Conservation (phyloP, 805 yeast genomes). For the Cyberlindnera maritima region DNA sequence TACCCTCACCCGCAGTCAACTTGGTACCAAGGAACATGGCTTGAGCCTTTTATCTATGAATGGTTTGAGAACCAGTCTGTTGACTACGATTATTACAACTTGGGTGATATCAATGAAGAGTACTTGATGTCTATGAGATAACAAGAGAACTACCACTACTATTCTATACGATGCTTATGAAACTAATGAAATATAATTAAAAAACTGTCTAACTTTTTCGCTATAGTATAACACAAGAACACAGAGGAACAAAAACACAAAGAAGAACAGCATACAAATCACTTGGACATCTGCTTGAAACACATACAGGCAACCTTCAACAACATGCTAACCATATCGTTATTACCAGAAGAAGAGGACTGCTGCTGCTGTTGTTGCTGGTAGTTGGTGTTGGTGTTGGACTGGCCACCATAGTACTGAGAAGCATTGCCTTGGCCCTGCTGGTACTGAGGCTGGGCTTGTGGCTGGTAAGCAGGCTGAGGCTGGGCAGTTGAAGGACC, state of each 20-base stretch:
- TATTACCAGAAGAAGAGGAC: slow-evolving; percentile 12
- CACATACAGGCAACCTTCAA: slow-evolving; percentile 35
- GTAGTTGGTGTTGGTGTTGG: slow-evolving; percentile 16
- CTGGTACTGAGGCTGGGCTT: slow-evolving; percentile 20
- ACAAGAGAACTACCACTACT: too few species aligned
- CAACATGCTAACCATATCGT: slow-evolving; percentile 19
- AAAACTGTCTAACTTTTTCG: too few species aligned
- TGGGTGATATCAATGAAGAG: slow-evolving; percentile 19
- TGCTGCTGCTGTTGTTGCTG: slow-evolving; percentile 18
- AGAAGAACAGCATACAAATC: not conserved
- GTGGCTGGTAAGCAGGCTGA: slow-evolving; percentile 21
- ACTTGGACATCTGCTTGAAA: slow-evolving; percentile 27
- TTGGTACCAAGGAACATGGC: slow-evolving; percentile 21
- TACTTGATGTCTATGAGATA: slow-evolving; percentile 11
- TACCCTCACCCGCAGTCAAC: not conserved
- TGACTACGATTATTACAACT: slow-evolving; percentile 25
- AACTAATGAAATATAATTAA: not conserved
- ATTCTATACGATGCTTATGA: not conserved
- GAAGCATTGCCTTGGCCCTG: slow-evolving; percentile 14
- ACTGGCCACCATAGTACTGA: slow-evolving; percentile 16
- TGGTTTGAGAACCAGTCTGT: slow-evolving; percentile 18
- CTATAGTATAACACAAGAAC: too few species aligned
- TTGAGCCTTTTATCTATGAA: slow-evolving; percentile 17
- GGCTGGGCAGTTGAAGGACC: slow-evolving; percentile 32
- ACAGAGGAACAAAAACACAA: too few species aligned